Evolutionary conservation across 495 filamentous ascomycete species (phyloP), one percentile per base, ranked within the genome.

Genomic region (Trichoderma parareesei): DNA sequence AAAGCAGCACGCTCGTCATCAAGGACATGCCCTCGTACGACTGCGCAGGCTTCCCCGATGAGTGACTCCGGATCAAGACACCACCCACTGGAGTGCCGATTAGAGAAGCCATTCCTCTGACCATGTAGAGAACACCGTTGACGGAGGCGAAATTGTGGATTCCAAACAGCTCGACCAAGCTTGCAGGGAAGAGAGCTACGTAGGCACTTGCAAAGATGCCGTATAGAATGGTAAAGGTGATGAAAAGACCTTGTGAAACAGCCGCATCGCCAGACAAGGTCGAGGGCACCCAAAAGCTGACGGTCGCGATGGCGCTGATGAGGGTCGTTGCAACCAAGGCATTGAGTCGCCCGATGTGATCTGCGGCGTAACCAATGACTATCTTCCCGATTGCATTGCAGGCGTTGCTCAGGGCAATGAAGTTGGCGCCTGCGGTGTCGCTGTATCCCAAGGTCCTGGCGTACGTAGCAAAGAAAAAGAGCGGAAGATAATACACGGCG

Each of bases 61-160:
- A 44, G 67, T 57, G 53, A 40, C 69, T 67, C 1, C 72, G 71
- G 65, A 78, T 75, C 64, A 81, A 62, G 5, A 74, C 67, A 4
- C 78, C 78, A 3, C 71, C 74, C n/a, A 78, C 64, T 0, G 74
- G 78, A 7, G 77, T 80, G n/a, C 78, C 78, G 18, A 79, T 44
- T 14, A 80, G 57, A 0, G 75, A 76, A 0, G 71, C 77, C 60
- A 79, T 59, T 3, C 78, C 78, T 57, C 75, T 68, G 0, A 81
- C 61, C 75, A 81, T 77, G 46, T 79, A 79, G 33, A 81, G 65
- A 5, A 75, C 65, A 0, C 78, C 78, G 43, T 78, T 81, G 20
- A 80, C 72, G 66, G 70, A 73, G 13, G 73, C 69, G 42, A 79
- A 78, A 60, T 78, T 71, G 44, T 79, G 72, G 6, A 75, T 68